These are phyloP conservation scores for Rhizopogon sp. DNA, from an alignment of 768 basidiomycete species.

Conservation along the genomic window DNA sequence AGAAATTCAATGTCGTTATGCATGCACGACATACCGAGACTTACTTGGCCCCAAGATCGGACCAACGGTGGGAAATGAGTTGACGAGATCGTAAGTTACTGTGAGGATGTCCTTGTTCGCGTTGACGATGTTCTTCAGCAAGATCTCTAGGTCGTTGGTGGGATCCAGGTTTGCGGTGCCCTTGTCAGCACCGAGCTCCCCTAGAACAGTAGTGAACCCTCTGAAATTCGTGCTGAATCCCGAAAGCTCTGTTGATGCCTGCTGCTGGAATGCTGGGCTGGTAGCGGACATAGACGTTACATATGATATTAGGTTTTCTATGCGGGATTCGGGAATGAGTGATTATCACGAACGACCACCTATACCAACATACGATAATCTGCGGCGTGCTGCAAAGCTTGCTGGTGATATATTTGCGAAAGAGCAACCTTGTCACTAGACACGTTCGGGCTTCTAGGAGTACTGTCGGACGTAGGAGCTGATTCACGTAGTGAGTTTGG, in stretches of 20 bases:
- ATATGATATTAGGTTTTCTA: conserved; percentile 31
- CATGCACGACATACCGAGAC: conserved; percentile 14
- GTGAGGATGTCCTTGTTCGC: conserved; percentile 40
- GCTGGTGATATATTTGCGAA: not conserved
- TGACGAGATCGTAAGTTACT: conserved; percentile 26
- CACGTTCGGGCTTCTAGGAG: not conserved
- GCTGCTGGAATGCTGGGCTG: conserved; percentile 32
- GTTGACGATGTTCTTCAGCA: conserved; percentile 48
- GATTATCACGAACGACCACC: not conserved
- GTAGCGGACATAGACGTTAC: conserved; percentile 22
- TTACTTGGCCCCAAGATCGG: conserved; percentile 52
- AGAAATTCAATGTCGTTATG: not conserved
- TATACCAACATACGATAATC: not conserved
- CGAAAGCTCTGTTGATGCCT: conserved; percentile 31
- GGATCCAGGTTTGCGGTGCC: conserved; percentile 49
- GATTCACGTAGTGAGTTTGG: not conserved
- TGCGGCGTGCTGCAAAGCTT: not conserved
- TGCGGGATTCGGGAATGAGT: not conserved
- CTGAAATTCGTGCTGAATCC: conserved; percentile 28
- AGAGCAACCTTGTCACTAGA: not conserved
- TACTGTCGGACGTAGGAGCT: not conserved
- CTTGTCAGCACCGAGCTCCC: conserved; percentile 31
- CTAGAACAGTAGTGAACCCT: conserved; percentile 25
- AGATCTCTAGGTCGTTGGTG: conserved; percentile 36
- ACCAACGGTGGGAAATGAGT: conserved; percentile 41